A percentile compares a stretch with the other conserved stretches of the same genome.
These are phyloP conservation scores for Alternaria ethzedia DNA, from an alignment of 2,329 filamentous ascomycete species.

Conservation along the genomic window DNA sequence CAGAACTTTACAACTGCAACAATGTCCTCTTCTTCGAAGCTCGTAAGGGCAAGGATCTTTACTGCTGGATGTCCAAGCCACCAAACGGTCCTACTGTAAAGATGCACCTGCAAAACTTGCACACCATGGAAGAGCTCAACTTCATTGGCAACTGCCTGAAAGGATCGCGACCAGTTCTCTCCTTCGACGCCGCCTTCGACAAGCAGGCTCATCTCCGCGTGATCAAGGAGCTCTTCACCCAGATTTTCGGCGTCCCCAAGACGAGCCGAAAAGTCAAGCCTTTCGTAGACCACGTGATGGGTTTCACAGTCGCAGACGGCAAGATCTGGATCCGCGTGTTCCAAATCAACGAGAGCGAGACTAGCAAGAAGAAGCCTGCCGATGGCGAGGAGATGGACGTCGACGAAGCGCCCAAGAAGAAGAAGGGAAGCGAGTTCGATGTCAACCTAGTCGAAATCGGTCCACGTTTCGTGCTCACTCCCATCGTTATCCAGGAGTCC, in stretches of 20 bases:
- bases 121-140: constrained; percentile 96
- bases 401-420: constrained; percentile 45
- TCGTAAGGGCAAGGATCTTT: constrained; percentile 91
- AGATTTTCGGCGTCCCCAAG: constrained; percentile 91
- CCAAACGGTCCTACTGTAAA: constrained; percentile 81
- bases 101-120: constrained; percentile 83
- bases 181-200: constrained; percentile 89
- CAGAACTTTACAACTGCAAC: constrained; percentile 88
- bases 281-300: constrained; percentile 94
- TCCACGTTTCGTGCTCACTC: constrained; percentile 88
- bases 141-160: constrained; percentile 97
- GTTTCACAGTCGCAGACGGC: constrained; percentile 86
- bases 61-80: constrained; percentile 90
- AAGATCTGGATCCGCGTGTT: constrained; percentile 98
- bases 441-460: constrained; percentile 90
- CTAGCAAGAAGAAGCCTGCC: constrained; percentile 53
- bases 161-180: constrained; percentile 87
- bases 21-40: constrained; percentile 96
- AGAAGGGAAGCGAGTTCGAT: constrained; percentile 69
- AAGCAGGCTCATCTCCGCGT: constrained; percentile 78
- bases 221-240: constrained; percentile 87
- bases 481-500: constrained; percentile 93
- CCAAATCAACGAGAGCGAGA: constrained; percentile 85
- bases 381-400: constrained; percentile 50
- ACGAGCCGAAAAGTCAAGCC: constrained; percentile 89